phyloP scores from a whole-genome alignment of 306 rosid species.

The Leucaena leucocephala region DNA sequence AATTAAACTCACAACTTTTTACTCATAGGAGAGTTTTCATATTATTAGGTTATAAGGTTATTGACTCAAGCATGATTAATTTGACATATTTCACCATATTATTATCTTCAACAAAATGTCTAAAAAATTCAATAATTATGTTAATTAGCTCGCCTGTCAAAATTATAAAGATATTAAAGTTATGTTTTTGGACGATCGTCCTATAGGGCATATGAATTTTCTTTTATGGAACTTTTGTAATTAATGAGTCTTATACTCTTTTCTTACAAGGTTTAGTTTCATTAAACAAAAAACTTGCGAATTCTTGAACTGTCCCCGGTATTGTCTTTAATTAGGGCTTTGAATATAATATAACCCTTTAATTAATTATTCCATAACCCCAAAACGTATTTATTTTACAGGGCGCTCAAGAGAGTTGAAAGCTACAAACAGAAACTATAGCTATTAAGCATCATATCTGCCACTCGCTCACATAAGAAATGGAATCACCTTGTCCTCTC shows the following conservation, averaged over 20 bases:
- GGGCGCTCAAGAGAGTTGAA: background rate
- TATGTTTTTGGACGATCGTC: background rate
- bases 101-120: background rate
- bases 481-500: background rate
- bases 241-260: too few species aligned
- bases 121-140: background rate
- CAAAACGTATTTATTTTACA: background rate
- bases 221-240: background rate
- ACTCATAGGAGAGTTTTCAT: too few species aligned
- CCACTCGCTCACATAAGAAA: constrained; percentile 5
- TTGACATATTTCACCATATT: background rate
- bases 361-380: background rate
- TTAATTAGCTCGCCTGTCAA: background rate
- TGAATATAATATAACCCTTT: background rate
- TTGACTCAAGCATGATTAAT: background rate
- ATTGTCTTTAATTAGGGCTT: background rate
- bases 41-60: too few species aligned
- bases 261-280: too few species aligned
- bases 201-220: too few species aligned
- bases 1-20: too few species aligned
- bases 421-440: background rate
- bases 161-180: too few species aligned
- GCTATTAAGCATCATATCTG: background rate
- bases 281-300: background rate
- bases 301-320: background rate